Base-by-base conservation (phyloP, 2,329 filamentous ascomycete species). In the Geosmithia morbida region DNA sequence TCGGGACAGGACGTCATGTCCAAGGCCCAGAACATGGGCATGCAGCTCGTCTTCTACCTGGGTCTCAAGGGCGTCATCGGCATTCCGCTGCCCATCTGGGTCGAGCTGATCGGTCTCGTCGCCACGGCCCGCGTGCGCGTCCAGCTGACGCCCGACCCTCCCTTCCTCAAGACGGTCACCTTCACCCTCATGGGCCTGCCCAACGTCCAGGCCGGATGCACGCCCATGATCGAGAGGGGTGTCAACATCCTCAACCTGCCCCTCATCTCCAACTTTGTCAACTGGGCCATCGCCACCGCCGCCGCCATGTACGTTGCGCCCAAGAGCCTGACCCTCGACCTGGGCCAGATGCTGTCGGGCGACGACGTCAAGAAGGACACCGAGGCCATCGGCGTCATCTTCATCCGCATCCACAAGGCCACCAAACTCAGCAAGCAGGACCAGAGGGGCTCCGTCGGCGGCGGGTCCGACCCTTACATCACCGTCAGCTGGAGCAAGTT, bases 401-500 rank as follows among this genome's bases (percentile, higher is more conserved):
- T 89, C 72, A 78, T 98, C 55, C 79, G 87, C 16, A 96, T 97
- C 46, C 86, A 95, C 66, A 85, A 86, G 55, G 92, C 90, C 11
- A 71, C 79, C 18, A 88, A 85, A 0, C 74, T 98, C 49, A 94
- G 87, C 69, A 96, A 95, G 65, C 90, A 96, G 59, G 92, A 98
- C 60, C 66, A 68, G 44, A 81, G 86, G 49, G 89, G 88, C 41
- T 89, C 81, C 57, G 75, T 83, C 46, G 85, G 87, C 17, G 90
- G 92, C 33, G 90, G 90, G 43, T 94, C 86, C 46, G 92, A 98
- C 55, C 88, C 90, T 0, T 97, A 97, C 62, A 94, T 97, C 60
- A 96, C 90, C 30, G 74, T 97, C 37, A 83, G 85, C 41, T 97
- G 94, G 70, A 94, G 87, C 57, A 96, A 97, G 63, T 97, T 96